These are phyloP conservation scores for Aspergillus funiculosus DNA, from an alignment of 495 filamentous ascomycete genomes.

Conservation along the genomic window DNA sequence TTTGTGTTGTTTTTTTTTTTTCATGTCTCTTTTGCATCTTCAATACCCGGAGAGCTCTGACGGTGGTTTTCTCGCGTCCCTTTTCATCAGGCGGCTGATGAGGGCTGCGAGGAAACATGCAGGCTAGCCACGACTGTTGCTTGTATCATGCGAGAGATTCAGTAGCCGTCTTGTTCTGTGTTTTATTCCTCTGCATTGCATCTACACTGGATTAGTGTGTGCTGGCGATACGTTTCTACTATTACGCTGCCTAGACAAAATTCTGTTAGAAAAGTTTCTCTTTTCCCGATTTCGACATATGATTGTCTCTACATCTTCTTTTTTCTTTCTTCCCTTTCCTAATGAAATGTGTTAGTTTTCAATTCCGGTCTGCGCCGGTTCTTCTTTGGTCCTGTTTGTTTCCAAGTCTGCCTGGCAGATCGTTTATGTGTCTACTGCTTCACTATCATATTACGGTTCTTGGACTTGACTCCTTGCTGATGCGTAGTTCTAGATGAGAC, in stretches of 20 bases:
- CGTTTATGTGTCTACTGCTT: too few species aligned
- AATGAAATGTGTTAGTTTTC: too few species aligned
- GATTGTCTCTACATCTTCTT: slow-evolving; percentile 11
- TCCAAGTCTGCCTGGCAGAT: too few species aligned
- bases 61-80: slow-evolving; percentile 8
- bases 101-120: too few species aligned
- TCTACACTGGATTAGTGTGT: slow-evolving; percentile 20
- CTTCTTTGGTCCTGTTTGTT: too few species aligned
- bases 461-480: too few species aligned
- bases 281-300: neutral
- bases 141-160: slow-evolving; percentile 14
- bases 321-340: neutral
- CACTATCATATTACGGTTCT: too few species aligned
- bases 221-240: slow-evolving; percentile 17
- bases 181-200: slow-evolving; percentile 17
- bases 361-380: too few species aligned
- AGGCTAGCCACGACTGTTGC: slow-evolving; percentile 18
- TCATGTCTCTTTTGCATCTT: slow-evolving; percentile 11
- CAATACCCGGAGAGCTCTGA: slow-evolving; percentile 30
- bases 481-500: too few species aligned
- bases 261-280: slow-evolving; percentile 23
- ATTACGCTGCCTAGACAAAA: slow-evolving; percentile 20
- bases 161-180: slow-evolving; percentile 5
- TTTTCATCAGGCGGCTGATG: neutral
- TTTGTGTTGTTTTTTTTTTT: slow-evolving; percentile 10